Conservation (phyloP, 1,284 basidiomycete species). For the Polyporus tsugae region DNA sequence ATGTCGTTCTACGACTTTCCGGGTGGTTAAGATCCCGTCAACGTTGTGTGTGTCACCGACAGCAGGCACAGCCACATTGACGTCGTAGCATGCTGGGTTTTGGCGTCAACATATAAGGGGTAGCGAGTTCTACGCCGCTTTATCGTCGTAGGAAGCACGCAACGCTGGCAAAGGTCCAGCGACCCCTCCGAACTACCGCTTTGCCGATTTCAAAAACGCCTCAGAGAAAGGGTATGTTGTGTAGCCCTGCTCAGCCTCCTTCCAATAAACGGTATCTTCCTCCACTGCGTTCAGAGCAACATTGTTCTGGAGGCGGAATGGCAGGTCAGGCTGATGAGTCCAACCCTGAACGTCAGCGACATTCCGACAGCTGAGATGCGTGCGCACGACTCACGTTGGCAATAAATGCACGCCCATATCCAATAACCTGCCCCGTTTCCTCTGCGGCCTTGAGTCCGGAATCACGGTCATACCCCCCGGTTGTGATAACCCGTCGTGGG, state of each 20-base stretch:
- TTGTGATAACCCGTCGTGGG: slow-evolving; percentile 41
- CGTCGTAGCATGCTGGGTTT: too few species aligned
- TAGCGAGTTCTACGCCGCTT: too few species aligned
- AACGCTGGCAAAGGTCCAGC: too few species aligned
- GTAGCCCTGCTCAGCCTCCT: slow-evolving; percentile 36
- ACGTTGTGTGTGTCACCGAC: too few species aligned
- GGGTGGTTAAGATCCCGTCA: too few species aligned
- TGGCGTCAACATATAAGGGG: too few species aligned
- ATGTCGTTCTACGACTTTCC: too few species aligned
- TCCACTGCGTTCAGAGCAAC: slow-evolving; percentile 10
- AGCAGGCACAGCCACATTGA: too few species aligned
- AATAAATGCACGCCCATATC: slow-evolving; percentile 57
- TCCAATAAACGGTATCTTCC: slow-evolving; percentile 7
- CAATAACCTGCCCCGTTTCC: slow-evolving; percentile 48
- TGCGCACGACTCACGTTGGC: slow-evolving; percentile 43
- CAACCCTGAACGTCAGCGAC: neutral
- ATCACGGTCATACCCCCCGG: slow-evolving; percentile 45
- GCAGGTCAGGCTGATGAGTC: slow-evolving; percentile 37
- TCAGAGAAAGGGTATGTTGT: slow-evolving; percentile 23
- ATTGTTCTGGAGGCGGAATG: slow-evolving; percentile 16
- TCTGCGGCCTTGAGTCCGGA: slow-evolving; percentile 38
- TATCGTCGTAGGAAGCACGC: neutral
- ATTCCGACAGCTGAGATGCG: neutral
- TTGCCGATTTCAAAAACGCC: slow-evolving; percentile 9
- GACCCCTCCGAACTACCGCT: neutral